Evolutionary conservation across 257 asterid genomes (phyloP).

Genomic region (Ehretia macrophylla): DNA sequence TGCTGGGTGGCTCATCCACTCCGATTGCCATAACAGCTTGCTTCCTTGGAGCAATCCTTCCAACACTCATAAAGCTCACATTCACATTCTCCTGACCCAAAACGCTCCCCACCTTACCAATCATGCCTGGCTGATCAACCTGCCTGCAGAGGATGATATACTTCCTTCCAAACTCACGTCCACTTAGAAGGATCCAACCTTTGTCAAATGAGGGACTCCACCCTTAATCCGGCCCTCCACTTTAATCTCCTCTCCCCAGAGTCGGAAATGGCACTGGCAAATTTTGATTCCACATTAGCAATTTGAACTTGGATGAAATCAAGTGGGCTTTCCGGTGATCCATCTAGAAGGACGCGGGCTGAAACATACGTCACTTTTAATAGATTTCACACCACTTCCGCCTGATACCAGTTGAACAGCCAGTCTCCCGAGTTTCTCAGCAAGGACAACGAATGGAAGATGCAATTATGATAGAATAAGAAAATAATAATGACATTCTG

Average conservation of each 20-base stretch:
- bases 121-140: conserved; percentile 97
- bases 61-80: conserved; percentile 87
- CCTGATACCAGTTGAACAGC: conserved; percentile 94
- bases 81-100: conserved; percentile 82
- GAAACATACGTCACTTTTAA: conserved; percentile 80
- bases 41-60: conserved; percentile 87
- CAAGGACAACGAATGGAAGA: conserved; percentile 79
- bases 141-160: conserved; percentile 85
- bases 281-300: conserved; percentile 78
- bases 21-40: conserved; percentile 98
- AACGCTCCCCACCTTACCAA: conserved; percentile 83
- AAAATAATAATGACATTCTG: background rate
- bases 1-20: conserved; percentile 89
- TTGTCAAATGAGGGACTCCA: conserved; percentile 80
- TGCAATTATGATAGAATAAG: conserved; percentile 22
- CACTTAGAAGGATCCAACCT: conserved; percentile 85
- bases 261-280: conserved; percentile 82
- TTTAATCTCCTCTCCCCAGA: conserved; percentile 70
- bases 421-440: conserved; percentile 93
- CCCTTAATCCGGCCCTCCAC: conserved; percentile 88
- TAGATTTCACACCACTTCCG: conserved; percentile 71
- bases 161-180: conserved; percentile 96
- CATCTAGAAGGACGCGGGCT: conserved; percentile 58
- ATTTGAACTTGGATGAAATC: conserved; percentile 76
- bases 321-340: conserved; percentile 85